Evolutionary conservation across 2,329 filamentous ascomycete genomes (phyloP).

Genomic region (Chaetomium sp.): DNA sequence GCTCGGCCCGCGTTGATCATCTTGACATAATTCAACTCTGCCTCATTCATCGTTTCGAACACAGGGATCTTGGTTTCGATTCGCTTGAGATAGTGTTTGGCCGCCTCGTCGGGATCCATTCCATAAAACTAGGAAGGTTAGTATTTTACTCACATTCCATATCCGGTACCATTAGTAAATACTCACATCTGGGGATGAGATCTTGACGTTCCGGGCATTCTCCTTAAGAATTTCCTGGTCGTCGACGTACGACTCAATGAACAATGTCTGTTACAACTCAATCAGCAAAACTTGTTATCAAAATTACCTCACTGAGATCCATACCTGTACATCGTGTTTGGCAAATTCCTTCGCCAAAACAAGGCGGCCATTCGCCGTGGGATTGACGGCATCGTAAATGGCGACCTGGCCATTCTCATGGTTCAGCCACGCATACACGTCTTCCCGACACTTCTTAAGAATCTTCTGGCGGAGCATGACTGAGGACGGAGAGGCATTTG

Average conservation of each 20-base stretch:
- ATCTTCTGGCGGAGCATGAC: constrained; percentile 97
- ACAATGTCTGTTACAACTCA: constrained; percentile 62
- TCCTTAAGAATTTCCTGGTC: constrained; percentile 91
- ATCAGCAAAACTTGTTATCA: constrained; percentile 8
- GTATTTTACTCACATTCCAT: not conserved
- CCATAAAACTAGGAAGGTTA: constrained; percentile 61
- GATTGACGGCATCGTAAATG: constrained; percentile 97
- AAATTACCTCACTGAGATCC: constrained; percentile 12
- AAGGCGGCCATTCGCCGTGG: constrained; percentile 71
- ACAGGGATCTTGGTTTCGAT: constrained; percentile 91
- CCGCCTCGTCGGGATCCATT: constrained; percentile 88
- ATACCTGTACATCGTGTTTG: constrained; percentile 89
- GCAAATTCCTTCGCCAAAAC: constrained; percentile 91
- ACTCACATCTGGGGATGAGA: constrained; percentile 85
- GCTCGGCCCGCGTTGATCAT: constrained; percentile 97
- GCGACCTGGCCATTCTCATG: constrained; percentile 97
- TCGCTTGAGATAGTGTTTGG: constrained; percentile 81
- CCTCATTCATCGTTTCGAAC: constrained; percentile 94
- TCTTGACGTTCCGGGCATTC: constrained; percentile 95
- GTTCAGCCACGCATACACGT: constrained; percentile 94
- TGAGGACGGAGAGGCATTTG: constrained; percentile 85
- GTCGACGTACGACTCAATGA: constrained; percentile 93
- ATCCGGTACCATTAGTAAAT: not conserved
- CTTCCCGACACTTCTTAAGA: constrained; percentile 91
- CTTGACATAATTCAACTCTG: constrained; percentile 93